A percentile compares a stretch with the other conserved stretches of the same genome.
Conservation (phyloP, 1,139 yeast genomes). For the Kodamaea sp. region DNA sequence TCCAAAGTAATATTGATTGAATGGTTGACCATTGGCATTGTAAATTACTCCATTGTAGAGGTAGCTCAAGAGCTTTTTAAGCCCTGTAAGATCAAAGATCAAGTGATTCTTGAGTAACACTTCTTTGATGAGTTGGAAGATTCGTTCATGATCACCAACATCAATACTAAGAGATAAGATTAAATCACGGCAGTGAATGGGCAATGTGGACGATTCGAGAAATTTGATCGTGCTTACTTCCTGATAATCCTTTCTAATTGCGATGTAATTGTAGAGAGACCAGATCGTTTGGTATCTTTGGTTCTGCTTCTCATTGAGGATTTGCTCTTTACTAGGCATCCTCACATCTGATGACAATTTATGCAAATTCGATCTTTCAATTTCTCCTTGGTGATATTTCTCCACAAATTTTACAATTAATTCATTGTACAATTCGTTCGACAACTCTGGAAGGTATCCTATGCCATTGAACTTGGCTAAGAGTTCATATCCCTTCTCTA, state of each 20-base stretch:
- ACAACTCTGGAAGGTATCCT: constrained; percentile 41
- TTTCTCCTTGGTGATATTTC: constrained; percentile 21
- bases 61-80: constrained; percentile 35
- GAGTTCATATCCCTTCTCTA: constrained; percentile 28
- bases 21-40: constrained; percentile 20
- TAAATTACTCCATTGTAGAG: constrained; percentile 32
- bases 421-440: constrained; percentile 32
- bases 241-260: constrained; percentile 42
- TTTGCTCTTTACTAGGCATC: background rate
- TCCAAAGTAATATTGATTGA: constrained; percentile 34
- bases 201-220: constrained; percentile 1
- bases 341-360: constrained; percentile 1
- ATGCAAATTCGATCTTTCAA: constrained; percentile 1
- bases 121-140: constrained; percentile 42
- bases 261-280: constrained; percentile 36
- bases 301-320: constrained; percentile 2
- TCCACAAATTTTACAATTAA: constrained; percentile 30
- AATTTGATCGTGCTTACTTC: constrained; percentile 6
- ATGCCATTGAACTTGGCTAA: constrained; percentile 32
- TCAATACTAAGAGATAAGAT: constrained; percentile 36
- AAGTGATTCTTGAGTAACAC: constrained; percentile 35
- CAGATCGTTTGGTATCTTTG: constrained; percentile 26
- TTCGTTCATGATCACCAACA: constrained; percentile 37
- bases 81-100: constrained; percentile 30
- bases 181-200: constrained; percentile 28